Evolutionary conservation across 1,284 basidiomycete genomes (phyloP), one percentile per base, ranked within the genome.

Genomic region (Trichosporon coremiiforme): DNA sequence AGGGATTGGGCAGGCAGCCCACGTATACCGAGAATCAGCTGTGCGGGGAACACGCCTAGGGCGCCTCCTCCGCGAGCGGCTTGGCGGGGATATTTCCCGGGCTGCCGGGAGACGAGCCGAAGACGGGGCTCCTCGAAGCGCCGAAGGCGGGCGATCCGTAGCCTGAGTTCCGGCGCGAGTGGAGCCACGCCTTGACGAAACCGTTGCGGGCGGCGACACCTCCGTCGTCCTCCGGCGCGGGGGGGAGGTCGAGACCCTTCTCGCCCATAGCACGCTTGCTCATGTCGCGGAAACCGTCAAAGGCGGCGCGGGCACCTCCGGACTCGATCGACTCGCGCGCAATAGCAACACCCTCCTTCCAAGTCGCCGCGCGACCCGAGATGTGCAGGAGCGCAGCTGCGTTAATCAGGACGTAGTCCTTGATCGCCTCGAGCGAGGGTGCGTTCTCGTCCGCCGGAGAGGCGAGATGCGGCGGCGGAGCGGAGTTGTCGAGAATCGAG

Each of bases 361-460:
- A 91, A 78, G 90, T 87, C 45, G 80, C 79, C 17, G 90, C 92
- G 53, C 90, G 72, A 1, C 93, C 93, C 2, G 91, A 89, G 3
- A 96, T 88, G 22, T 93, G 88, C 53, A 97, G 84, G 66, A 96
- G 80, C 7, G 93, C 93, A 6, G 92, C 88, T 0, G 93, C 88
- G 77, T 96, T 96, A 82, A 96, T 84, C 68, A 94, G 84, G 69
- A 96, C 92, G 79, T 94, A 96, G 77, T 95, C 90, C 45, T 89
- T 80, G 66, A 94, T 87, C 0, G 92, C 87, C 5, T 81, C 84
- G 70, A 92, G 70, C 4, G 79, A 80, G 2, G 84, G 83, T 7
- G 79, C 79, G 47, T 38, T 90, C 87, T 65, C 89, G 82, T 68
- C 68, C 1, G 78, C 71, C 4, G 79, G 82, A 15, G 76, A 64